Conservation (phyloP, 179 eudicot species). For the Amaranthus tricolor region DNA sequence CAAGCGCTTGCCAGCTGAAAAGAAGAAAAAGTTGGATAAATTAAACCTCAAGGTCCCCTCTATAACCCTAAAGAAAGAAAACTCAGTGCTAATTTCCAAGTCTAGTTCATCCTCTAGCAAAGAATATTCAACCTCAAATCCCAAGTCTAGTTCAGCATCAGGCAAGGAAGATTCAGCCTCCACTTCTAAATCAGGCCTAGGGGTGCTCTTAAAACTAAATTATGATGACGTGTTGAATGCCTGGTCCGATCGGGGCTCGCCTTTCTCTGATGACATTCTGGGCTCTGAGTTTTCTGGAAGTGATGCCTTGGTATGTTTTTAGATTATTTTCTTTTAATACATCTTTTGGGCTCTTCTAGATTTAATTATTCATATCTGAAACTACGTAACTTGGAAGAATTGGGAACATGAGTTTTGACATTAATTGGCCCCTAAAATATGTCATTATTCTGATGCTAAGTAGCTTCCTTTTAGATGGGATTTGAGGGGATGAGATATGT, state of each 20-base stretch:
- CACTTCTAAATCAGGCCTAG: constrained; percentile 26
- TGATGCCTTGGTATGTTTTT: constrained; percentile 61
- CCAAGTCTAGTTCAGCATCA: constrained; percentile 29
- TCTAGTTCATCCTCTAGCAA: constrained; percentile 24
- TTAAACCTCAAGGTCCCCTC: constrained; percentile 18
- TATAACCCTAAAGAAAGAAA: constrained; percentile 16
- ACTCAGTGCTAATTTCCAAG: constrained; percentile 19
- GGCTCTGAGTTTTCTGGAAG: constrained; percentile 45
- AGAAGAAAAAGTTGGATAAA: constrained; percentile 41
- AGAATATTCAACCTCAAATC: constrained; percentile 22
- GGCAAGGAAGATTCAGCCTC: constrained; percentile 30
- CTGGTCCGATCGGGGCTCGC: constrained; percentile 79
- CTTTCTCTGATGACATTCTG: constrained; percentile 59
- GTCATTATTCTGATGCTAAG: too few relatives aligned
- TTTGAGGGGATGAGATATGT: background rate
- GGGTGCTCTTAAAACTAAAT: constrained; percentile 58
- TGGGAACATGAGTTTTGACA: too few relatives aligned
- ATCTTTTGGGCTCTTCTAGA: background rate
- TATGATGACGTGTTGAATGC: constrained; percentile 60
- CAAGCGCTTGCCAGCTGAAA: constrained; percentile 31
- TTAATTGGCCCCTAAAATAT: too few relatives aligned
- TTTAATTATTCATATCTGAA: background rate
- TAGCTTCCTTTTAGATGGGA: too few relatives aligned
- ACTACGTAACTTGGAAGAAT: too few relatives aligned
- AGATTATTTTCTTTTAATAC: background rate